Percentiles rank a stretch among this genome's conserved stretches.
Conservation (phyloP, 345 rosid genomes). For the Mercurialis annua region DNA sequence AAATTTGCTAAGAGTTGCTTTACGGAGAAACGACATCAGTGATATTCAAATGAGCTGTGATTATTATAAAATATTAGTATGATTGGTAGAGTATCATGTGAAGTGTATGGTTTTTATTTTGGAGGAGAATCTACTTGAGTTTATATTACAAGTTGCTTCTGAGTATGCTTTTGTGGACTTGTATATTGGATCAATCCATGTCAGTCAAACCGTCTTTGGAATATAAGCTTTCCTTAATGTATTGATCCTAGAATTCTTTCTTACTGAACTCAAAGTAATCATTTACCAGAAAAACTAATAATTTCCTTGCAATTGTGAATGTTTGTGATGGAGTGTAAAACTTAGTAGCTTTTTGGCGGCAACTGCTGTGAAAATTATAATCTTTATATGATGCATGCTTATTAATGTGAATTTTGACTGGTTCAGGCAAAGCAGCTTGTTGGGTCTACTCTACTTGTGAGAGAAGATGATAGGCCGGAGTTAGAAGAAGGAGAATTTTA, state of each 20-base stretch:
- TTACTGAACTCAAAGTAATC: neutral
- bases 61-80: no score
- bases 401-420: slow-evolving; percentile 10
- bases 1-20: no score
- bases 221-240: no score
- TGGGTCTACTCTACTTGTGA: slow-evolving; percentile 76
- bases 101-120: no score
- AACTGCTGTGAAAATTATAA: neutral
- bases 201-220: no score
- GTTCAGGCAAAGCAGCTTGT: slow-evolving; percentile 75
- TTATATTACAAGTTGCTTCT: no score
- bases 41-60: neutral
- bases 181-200: no score
- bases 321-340: neutral
- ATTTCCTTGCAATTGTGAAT: neutral
- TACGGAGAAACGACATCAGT: neutral
- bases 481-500: slow-evolving; percentile 79
- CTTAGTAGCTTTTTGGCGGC: neutral
- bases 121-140: no score
- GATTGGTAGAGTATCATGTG: no score
- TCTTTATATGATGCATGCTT: neutral
- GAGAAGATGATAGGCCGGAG: slow-evolving; percentile 73
- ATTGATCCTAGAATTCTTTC: no score
- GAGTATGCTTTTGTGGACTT: no score
- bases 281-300: neutral